Evolutionary conservation across 2,329 filamentous ascomycete genomes (phyloP), one percentile per base, ranked within the genome.

Genomic region (Basipetospora sp.): DNA sequence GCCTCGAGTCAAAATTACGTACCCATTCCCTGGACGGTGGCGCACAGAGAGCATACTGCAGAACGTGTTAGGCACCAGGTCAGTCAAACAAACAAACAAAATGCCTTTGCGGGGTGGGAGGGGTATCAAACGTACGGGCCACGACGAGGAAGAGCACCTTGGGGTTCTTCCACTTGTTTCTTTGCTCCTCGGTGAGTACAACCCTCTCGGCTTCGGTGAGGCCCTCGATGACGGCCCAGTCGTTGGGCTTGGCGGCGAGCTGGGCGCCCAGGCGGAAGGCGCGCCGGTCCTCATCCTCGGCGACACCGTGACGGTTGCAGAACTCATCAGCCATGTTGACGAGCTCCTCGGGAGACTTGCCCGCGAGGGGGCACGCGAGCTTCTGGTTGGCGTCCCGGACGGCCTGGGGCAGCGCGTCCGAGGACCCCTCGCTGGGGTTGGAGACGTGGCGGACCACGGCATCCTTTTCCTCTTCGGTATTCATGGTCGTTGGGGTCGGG

Each of bases 161-260:
- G 0, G 79, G 77, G 47, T 85, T 79, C 5, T 67, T 69, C 80
- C 80, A 85, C 43, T 73, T 75, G 48, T 80, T 66, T 1, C 67
- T 69, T 29, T 69, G 64, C 50, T 86, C 80, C 14, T 67, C 62
- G 9, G 67, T 60, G 28, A 85, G 55, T 4, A 71, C 60, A 2
- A 62, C 56, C 29, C 63, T 64, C 50, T 86, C 80, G 9, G 69
- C 62, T 1, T 64, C 59, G 0, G 64, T 74, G 34, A 82, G 58
- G 5, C 65, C 69, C 10, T 63, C 53, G 31, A 75, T 51, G 14
- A 57, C 56, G 14, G 64, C 62, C 48, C 67, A 70, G 38, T 59
- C 59, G 37, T 64, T 63, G 30, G 67, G 58, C 31, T 67, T 59
- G 13, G 59, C 71, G 1, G 74, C 70, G 40, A 77, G 61, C 39